phyloP scores from a whole-genome alignment of 371 early-diverging fungal genomes.

The Quaeritorhiza haematococci region DNA sequence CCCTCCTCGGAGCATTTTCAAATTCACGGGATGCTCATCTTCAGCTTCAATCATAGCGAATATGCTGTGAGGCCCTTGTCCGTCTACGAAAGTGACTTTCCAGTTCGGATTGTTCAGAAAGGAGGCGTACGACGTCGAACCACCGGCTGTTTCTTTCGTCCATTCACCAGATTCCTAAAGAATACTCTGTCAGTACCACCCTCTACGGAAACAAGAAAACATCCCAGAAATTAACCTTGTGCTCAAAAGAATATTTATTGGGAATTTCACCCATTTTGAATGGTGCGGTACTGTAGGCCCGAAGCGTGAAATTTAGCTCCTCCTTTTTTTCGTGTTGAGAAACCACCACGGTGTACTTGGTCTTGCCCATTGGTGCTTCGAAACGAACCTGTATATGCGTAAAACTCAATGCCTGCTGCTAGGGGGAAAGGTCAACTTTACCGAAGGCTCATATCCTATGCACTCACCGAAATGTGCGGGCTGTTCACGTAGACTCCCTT shows the following conservation, averaged over 20 bases:
- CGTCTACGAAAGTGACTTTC: conserved; percentile 53
- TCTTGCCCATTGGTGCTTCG: conserved; percentile 56
- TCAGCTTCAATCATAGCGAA: conserved; percentile 64
- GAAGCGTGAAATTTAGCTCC: conserved; percentile 67
- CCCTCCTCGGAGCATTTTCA: conserved; percentile 61
- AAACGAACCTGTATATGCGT: conserved; percentile 56
- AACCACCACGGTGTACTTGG: conserved; percentile 69
- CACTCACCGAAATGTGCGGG: conserved; percentile 69
- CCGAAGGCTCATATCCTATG: conserved; percentile 3
- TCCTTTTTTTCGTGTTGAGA: conserved; percentile 71
- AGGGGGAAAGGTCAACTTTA: no score
- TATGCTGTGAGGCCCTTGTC: conserved; percentile 23
- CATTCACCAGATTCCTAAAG: conserved; percentile 58
- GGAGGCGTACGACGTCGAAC: conserved; percentile 62
- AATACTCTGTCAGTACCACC: neutral
- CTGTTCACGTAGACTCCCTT: conserved; percentile 77
- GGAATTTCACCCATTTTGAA: conserved; percentile 64
- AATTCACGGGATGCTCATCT: conserved; percentile 61
- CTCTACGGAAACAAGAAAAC: neutral
- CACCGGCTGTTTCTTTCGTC: conserved; percentile 78
- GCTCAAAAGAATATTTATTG: conserved; percentile 51
- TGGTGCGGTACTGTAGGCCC: conserved; percentile 63
- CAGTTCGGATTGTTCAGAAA: conserved; percentile 78
- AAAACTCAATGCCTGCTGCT: no score
- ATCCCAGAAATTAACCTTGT: conserved; percentile 39